phyloP scores from a whole-genome alignment of 1,139 yeast genomes.

The Citeromyces hawaiiensis region DNA sequence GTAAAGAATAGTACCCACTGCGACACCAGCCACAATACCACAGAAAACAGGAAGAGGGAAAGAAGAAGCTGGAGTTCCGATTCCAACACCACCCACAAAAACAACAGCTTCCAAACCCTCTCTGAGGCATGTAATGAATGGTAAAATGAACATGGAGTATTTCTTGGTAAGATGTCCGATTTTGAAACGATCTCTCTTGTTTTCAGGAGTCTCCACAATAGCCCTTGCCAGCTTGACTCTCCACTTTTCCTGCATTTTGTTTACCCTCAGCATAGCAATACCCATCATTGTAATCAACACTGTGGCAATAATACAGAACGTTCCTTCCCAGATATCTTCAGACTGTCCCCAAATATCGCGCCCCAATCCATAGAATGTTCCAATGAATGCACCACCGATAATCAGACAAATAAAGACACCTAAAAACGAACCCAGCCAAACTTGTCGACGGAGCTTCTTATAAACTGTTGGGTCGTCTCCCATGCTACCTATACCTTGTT shows the following conservation, averaged over 20 bases:
- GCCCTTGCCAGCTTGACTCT: constrained; percentile 79
- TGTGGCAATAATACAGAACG: constrained; percentile 72
- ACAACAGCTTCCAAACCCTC: constrained; percentile 87
- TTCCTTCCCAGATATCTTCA: constrained; percentile 93
- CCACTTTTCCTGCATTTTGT: constrained; percentile 88
- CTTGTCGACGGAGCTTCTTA: constrained; percentile 53
- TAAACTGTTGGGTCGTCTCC: constrained; percentile 24
- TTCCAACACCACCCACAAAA: constrained; percentile 69
- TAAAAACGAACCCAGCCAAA: constrained; percentile 62
- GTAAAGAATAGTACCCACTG: constrained; percentile 57
- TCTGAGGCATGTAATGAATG: constrained; percentile 68
- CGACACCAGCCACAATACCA: constrained; percentile 63
- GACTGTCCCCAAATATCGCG: constrained; percentile 75
- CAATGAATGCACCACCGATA: constrained; percentile 78
- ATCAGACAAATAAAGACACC: constrained; percentile 68
- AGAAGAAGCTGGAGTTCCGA: constrained; percentile 34
- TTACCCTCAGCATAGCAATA: constrained; percentile 77
- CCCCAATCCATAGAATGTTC: constrained; percentile 67
- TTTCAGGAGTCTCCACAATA: constrained; percentile 17
- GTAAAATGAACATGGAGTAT: constrained; percentile 65
- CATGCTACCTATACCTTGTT: constrained; percentile 58
- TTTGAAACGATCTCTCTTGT: constrained; percentile 23
- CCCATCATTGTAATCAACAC: constrained; percentile 84
- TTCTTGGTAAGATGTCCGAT: constrained; percentile 34
- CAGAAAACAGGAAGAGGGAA: constrained; percentile 76